A percentile compares a stretch with the other conserved stretches of the same genome.
These are phyloP conservation scores for Microcyclospora pomicola DNA, from an alignment of 2,329 filamentous ascomycete genomes.

Conservation along the genomic window DNA sequence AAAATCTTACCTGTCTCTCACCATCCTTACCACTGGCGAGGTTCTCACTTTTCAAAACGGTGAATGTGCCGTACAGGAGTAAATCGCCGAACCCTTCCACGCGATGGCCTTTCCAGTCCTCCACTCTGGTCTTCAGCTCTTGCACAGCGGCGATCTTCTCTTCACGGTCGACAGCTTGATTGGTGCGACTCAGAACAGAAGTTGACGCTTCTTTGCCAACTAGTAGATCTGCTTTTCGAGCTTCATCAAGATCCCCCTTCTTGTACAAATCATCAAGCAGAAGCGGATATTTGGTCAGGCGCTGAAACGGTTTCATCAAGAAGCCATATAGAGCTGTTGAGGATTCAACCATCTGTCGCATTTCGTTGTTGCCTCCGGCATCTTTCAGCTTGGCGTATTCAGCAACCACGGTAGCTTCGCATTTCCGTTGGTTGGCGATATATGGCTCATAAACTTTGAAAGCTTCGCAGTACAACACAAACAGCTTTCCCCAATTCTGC, in stretches of 20 bases:
- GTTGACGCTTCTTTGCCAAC: conserved; percentile 71
- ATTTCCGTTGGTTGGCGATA: conserved; percentile 89
- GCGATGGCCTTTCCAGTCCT: conserved; percentile 92
- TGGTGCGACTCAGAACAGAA: conserved; percentile 68
- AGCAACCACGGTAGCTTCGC: conserved; percentile 67
- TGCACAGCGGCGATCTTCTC: conserved; percentile 70
- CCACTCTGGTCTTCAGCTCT: conserved; percentile 69
- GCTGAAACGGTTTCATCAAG: conserved; percentile 89
- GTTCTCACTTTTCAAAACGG: conserved; percentile 56
- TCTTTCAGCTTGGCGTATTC: conserved; percentile 76
- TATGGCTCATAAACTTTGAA: conserved; percentile 95
- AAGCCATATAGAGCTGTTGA: conserved; percentile 84
- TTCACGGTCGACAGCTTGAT: conserved; percentile 81
- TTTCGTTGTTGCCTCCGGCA: conserved; percentile 46
- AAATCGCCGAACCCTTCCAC: conserved; percentile 86
- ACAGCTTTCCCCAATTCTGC: conserved; percentile 93
- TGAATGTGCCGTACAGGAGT: conserved; percentile 77
- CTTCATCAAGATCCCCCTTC: conserved; percentile 60
- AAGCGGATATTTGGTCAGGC: conserved; percentile 85
- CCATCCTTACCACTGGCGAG: conserved; percentile 51
- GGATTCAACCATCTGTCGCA: conserved; percentile 65
- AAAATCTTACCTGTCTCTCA: conserved; percentile 64
- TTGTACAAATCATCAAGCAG: conserved; percentile 78
- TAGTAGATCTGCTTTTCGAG: conserved; percentile 56
- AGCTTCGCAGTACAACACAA: conserved; percentile 67